Base-by-base conservation (phyloP, 1,284 basidiomycete genomes). In the Singerocomus inundabilis region DNA sequence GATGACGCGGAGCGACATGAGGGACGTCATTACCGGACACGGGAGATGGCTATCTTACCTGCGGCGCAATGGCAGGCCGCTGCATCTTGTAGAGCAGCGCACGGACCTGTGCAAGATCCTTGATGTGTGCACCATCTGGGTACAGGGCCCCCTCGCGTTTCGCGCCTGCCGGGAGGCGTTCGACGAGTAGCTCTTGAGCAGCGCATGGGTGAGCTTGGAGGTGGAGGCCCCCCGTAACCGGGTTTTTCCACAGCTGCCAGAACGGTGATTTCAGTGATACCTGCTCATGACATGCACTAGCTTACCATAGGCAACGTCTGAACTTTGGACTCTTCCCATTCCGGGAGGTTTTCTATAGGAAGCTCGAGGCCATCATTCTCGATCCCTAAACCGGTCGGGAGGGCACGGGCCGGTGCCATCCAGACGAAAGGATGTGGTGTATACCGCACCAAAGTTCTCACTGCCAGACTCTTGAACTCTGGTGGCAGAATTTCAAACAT, bases 401-500 rank as follows among this genome's bases (percentile, higher is more conserved):
- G 64, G 0, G 85, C 80, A 35, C 73, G 74, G 0, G 85, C 82
- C 4, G 78, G 71, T 0, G 82, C 73, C 85, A 91, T 91, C 85
- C 84, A 89, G 31, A 88, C 78, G 60, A 85, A 90, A 1, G 84
- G 85, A 57, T 85, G 84, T 3, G 86, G 84, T 0, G 82, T 76
- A 61, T 88, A 90, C 54, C 72, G 74, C 50, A 88, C 84, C 46
- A 73, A 76, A 6, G 79, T 72, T 33, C 84, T 77, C 1, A 95
- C 88, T 0, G 91, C 91, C 21, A 96, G 66, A 56, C 86, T 90
- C 80, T 95, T 92, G 57, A 87, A 71, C 56, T 83, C 80, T 0
- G 75, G 65, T 0, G 90, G 80, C 18, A 96, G 74, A 32, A 92
- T 79, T 42, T 93, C 83, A 61, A 96, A 95, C 84, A 93, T 95